Conservation (phyloP, 345 rosid species). For the Brassica nigra region DNA sequence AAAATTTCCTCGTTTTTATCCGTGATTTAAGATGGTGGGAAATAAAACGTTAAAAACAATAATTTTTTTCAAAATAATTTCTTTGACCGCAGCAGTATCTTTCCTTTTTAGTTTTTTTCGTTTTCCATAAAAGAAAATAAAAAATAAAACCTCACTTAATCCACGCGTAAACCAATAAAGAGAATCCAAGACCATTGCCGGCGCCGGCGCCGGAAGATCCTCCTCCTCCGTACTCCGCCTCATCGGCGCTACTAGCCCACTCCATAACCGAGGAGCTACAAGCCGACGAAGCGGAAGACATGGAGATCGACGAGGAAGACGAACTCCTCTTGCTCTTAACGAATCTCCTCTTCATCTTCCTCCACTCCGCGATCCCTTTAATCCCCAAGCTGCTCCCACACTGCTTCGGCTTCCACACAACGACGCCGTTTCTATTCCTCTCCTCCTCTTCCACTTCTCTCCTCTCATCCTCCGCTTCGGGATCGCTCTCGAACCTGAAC, state of each 20-base stretch:
- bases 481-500: conserved; percentile 70
- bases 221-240: conserved; percentile 41
- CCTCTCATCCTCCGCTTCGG: conserved; percentile 36
- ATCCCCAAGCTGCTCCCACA: conserved; percentile 47
- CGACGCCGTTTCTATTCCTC: conserved; percentile 35
- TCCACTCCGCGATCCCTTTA: conserved; percentile 62
- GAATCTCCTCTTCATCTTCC: conserved; percentile 79
- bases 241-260: conserved; percentile 71
- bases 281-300: conserved; percentile 84
- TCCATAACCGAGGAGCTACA: conserved; percentile 88
- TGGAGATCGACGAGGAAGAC: conserved; percentile 71
- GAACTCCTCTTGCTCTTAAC: conserved; percentile 67
- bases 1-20: conserved; percentile 14
- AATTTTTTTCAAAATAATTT: background rate
- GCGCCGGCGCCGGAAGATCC: conserved; percentile 57
- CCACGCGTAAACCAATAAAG: conserved; percentile 92
- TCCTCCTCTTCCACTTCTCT: conserved; percentile 24
- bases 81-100: conserved; percentile 27
- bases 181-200: conserved; percentile 65
- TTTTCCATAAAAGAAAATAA: background rate
- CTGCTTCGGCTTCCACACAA: conserved; percentile 48
- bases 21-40: conserved; percentile 18
- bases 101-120: background rate
- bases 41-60: conserved; percentile 13
- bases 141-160: conserved; percentile 54